A percentile compares a stretch with the other conserved stretches of the same genome.
Evolutionary conservation across 495 filamentous ascomycete genomes (phyloP).

Genomic region (Penicillium mononematosum): DNA sequence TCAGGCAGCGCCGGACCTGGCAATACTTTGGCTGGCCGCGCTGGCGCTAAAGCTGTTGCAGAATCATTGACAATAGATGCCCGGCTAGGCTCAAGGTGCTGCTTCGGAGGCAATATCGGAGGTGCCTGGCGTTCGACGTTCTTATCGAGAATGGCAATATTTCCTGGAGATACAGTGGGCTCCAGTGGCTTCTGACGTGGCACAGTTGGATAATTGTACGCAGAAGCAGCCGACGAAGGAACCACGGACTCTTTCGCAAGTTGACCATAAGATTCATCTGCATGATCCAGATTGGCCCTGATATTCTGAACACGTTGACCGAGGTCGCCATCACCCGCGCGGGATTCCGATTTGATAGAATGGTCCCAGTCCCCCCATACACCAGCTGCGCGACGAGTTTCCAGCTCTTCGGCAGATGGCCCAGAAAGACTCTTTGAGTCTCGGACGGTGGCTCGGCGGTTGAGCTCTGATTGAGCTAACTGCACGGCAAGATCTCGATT

Average conservation of each 20-base stretch:
- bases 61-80: conserved; percentile 25
- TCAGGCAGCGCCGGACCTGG: conserved; percentile 31
- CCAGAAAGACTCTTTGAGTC: conserved; percentile 55
- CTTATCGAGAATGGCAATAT: conserved; percentile 26
- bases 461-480: conserved; percentile 71
- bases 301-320: conserved; percentile 51
- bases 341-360: conserved; percentile 32
- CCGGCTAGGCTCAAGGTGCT: conserved; percentile 23
- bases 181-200: conserved; percentile 45
- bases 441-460: conserved; percentile 60
- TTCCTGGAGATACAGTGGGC: conserved; percentile 16
- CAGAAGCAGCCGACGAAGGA: conserved; percentile 18
- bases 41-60: conserved; percentile 15
- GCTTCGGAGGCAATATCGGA: conserved; percentile 54
- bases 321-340: conserved; percentile 36
- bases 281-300: conserved; percentile 34
- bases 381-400: conserved; percentile 56
- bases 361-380: conserved; percentile 63
- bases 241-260: conserved; percentile 16
- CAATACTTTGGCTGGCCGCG: conserved; percentile 31
- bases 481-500: conserved; percentile 76
- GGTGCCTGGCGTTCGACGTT: conserved; percentile 35
- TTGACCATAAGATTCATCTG: conserved; percentile 13
- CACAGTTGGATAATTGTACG: conserved; percentile 55
- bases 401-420: conserved; percentile 54